Conservation (phyloP, 495 filamentous ascomycete species). For the Pseudomonodictys pantanalensis region DNA sequence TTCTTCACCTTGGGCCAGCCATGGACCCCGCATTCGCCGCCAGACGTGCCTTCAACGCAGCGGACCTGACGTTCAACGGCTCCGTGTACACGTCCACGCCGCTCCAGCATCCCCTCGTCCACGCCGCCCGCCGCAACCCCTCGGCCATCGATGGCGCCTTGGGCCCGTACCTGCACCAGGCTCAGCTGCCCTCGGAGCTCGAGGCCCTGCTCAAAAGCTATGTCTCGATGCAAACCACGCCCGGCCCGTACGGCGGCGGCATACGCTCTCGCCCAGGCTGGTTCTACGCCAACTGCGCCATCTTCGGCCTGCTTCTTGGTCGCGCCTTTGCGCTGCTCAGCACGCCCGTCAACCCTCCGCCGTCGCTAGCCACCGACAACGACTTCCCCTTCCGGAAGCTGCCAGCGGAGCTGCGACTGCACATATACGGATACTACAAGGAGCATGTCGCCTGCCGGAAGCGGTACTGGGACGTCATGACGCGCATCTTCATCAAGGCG, state of each 20-base stretch:
- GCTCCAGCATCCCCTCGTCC: no score
- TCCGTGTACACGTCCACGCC: no score
- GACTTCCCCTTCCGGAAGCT: constrained; percentile 8
- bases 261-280: background rate
- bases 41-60: no score
- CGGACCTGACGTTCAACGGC: no score
- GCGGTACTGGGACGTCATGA: constrained; percentile 12
- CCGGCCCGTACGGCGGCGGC: background rate
- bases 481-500: constrained; percentile 10
- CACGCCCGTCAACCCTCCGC: constrained; percentile 3
- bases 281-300: constrained; percentile 19
- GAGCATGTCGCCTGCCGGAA: background rate
- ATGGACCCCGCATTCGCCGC: no score
- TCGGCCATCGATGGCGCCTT: background rate
- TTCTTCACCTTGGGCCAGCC: no score
- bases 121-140: background rate
- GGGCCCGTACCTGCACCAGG: background rate
- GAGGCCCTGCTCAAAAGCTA: background rate
- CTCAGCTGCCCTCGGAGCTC: background rate
- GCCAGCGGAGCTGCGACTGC: constrained; percentile 7
- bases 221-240: background rate
- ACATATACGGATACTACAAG: constrained; percentile 14
- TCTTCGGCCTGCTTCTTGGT: constrained; percentile 6
- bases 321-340: constrained; percentile 13
- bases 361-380: background rate